Base-by-base conservation (phyloP, 2,329 filamentous ascomycete genomes). In the Beauveria caledonica region DNA sequence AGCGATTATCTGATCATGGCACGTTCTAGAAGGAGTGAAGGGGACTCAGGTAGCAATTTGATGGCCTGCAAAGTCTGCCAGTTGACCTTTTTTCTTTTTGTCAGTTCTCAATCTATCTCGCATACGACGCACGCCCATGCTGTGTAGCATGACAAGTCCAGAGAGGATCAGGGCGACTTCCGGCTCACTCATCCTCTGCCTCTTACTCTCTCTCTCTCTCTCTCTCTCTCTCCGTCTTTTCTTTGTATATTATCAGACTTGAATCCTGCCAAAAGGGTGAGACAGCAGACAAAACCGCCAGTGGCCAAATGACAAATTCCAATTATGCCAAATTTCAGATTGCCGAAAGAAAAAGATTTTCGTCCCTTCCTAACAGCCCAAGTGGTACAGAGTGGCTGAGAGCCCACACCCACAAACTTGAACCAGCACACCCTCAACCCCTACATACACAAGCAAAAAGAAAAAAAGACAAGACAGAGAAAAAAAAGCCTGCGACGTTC, bases 81-180 rank as follows among this genome's bases (percentile, higher is more conserved):
- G 23, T 44, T 44, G 10, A 23, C 39, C 39, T n/a, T 17, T 33
- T 55, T 54, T 23, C 10, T n/a, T 39, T 55, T 45, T 45, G 33
- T 29, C 52, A 29, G 23, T 29, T 44, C 25, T 45, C 52, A 55
- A 55, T 56, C 15, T 56, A 48, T 56, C 53, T 56, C 19, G 53
- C 53, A 56, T 36, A 52, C 49, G 33, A 27, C n/a, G 11, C 49
- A 39, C 23, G 27, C 11, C 10, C 23, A 48, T 48, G 44, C n/a
- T 23, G 40, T 46, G 53, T 39, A 56, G 13, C n/a, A 25, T 17
- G 42, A 21, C 50, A 40, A 23, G 51, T 21, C n/a, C 3, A 15
- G 23, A 25, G 15, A 10, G n/a, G 11, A 21, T 11, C 27, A 56
- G n/a, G n/a, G 53, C 42, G 42, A 40, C n/a, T 6, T 7, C 25